Evolutionary conservation across 2,329 filamentous ascomycete genomes (phyloP).

Genomic region (Helminthosporium solani): DNA sequence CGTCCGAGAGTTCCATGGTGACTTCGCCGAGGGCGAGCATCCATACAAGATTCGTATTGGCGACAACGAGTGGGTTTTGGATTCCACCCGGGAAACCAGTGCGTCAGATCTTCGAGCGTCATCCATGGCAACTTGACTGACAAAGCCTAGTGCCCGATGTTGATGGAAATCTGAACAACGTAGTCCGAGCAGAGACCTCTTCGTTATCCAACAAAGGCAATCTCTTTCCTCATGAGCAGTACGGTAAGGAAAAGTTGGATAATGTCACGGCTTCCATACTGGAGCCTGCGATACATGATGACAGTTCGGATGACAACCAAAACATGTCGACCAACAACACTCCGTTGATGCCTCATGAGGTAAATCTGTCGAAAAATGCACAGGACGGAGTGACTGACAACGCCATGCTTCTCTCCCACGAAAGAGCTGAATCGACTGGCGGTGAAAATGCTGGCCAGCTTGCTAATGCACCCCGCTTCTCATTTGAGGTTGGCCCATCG

Average conservation of each 20-base stretch:
- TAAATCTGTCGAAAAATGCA: neutral
- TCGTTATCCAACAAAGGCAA: conserved; percentile 14
- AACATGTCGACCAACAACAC: conserved; percentile 1
- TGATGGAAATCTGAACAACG: conserved; percentile 57
- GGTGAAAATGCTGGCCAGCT: neutral
- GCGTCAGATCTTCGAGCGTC: conserved; percentile 24
- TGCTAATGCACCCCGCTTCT: neutral
- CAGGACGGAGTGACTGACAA: neutral
- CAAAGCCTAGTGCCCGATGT: conserved; percentile 50
- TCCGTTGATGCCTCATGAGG: conserved; percentile 4
- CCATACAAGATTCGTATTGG: conserved; percentile 76
- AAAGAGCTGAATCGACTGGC: neutral
- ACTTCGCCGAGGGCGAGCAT: conserved; percentile 60
- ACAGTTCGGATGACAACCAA: neutral
- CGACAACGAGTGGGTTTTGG: conserved; percentile 63
- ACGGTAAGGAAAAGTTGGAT: no score
- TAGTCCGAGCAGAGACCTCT: conserved; percentile 40
- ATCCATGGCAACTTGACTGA: conserved; percentile 14
- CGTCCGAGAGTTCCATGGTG: conserved; percentile 54
- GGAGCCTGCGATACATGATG: conserved; percentile 1
- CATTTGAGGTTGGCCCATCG: neutral
- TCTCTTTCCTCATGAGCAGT: conserved; percentile 1
- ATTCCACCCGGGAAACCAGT: conserved; percentile 64
- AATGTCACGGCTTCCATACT: no score
- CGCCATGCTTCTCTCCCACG: neutral